These are phyloP conservation scores for Mycena latifolia DNA, from an alignment of 768 basidiomycete species.

Conservation along the genomic window DNA sequence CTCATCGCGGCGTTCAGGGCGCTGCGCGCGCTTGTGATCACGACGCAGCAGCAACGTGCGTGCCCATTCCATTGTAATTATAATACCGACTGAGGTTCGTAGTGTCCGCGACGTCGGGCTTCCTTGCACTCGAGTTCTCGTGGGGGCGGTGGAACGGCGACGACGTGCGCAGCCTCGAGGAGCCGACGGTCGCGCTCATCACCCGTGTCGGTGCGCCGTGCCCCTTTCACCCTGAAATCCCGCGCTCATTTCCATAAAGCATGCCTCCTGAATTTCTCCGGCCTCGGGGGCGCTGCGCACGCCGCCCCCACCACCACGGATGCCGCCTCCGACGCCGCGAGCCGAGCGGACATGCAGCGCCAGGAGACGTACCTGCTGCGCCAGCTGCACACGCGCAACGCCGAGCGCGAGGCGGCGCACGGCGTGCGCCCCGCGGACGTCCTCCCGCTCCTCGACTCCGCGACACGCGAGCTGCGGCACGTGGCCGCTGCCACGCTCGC, in stretches of 20 bases:
- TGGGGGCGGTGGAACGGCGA: slow-evolving; percentile 59
- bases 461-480: slow-evolving; percentile 49
- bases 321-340: neutral
- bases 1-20: slow-evolving; percentile 43
- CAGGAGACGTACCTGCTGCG: slow-evolving; percentile 41
- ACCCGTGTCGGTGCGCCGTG: slow-evolving; percentile 53
- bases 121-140: slow-evolving; percentile 58
- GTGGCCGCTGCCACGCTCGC: slow-evolving; percentile 44
- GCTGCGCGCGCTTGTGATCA: slow-evolving; percentile 21
- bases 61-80: neutral
- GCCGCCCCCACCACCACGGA: slow-evolving; percentile 39
- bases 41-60: slow-evolving; percentile 24
- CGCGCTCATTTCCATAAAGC: neutral
- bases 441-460: slow-evolving; percentile 47
- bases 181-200: slow-evolving; percentile 49
- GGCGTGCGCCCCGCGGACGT: slow-evolving; percentile 49
- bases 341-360: slow-evolving; percentile 21
- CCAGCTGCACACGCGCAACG: slow-evolving; percentile 32
- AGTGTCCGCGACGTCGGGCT: slow-evolving; percentile 39
- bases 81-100: too few relatives aligned
- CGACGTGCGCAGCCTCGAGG: slow-evolving; percentile 51
- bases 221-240: neutral
- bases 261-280: slow-evolving; percentile 27
- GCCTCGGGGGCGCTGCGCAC: slow-evolving; percentile 46
- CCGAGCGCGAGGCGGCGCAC: slow-evolving; percentile 43